Evolutionary conservation across 169 alveolate species (phyloP), one percentile per base, ranked within the genome.

Genomic region (Plasmodium reichenowi): DNA sequence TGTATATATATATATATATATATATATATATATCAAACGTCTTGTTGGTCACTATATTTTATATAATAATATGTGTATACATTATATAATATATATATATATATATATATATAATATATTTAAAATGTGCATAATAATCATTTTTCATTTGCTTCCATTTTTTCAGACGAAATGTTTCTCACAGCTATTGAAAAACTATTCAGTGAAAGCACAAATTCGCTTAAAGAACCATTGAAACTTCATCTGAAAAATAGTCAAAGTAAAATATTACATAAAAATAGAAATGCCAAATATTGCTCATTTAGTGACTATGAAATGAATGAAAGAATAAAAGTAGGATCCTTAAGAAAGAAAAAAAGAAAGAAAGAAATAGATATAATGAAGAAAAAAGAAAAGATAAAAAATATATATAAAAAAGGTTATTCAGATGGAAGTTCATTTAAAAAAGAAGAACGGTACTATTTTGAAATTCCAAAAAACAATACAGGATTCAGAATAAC

Each of bases 401-500:
- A 56, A 24, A 72, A 43, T 24, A 15, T 47, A 48, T 67, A n/a
- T 56, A 32, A 54, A 24, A 76, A 48, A 38, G 45, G 5, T 32
- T 32, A 4, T 32, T 32, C 45, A 32, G 45, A 32, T 32, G 59
- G 59, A 1, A 7, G 20, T 13, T 67, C 43, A 38, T 50, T 32
- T 17, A 67, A 50, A 10, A 59, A 62, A 15, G 58, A 67, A 80
- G 58, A 47, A 45, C 52, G 68, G 22, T 80, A 80, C 72, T 67
- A 80, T 20, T 80, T 80, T 80, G 71, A 80, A 20, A 80, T 68
- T 38, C 90, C 90, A 1, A 80, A 67, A 15, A 78, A 80, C 13
- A 48, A 80, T 56, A 20, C 24, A 67, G 90, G 90, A 13, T 80
- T 92, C 67, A 87, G 93, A 67, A 71, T 92, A 50, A 92, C 95